These are phyloP conservation scores for Flaveria bidentis DNA, from an alignment of 129 eudicot genomes.

Conservation along the genomic window DNA sequence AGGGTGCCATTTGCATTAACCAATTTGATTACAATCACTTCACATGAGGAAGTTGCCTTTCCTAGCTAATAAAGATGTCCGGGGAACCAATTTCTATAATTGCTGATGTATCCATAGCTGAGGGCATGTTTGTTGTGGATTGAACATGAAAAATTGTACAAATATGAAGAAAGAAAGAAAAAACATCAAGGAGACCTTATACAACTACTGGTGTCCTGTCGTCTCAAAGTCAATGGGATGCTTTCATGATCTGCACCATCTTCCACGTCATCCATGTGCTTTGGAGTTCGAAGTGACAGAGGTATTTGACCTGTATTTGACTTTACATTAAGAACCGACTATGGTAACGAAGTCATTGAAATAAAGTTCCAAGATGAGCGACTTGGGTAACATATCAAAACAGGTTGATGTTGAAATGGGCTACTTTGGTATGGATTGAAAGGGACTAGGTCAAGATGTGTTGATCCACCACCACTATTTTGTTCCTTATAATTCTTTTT, in stretches of 20 bases:
- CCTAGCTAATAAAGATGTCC: constrained; percentile 21
- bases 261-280: constrained; percentile 65
- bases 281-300: constrained; percentile 44
- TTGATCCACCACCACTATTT: not conserved
- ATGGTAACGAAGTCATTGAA: not conserved
- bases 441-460: not conserved
- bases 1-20: constrained; percentile 7
- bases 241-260: constrained; percentile 74
- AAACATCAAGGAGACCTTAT: constrained; percentile 48
- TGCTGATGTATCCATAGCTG: constrained; percentile 26
- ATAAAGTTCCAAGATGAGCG: not conserved
- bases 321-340: constrained; percentile 20
- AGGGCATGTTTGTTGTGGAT: constrained; percentile 18
- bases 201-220: constrained; percentile 54
- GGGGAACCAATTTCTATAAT: constrained; percentile 21
- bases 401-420: not conserved
- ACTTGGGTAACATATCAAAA: not conserved
- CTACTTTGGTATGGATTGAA: not conserved
- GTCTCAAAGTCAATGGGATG: constrained; percentile 72
- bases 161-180: constrained; percentile 25
- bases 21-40: constrained; percentile 33
- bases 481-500: not conserved
- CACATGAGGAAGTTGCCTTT: constrained; percentile 30
- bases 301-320: constrained; percentile 48
- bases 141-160: constrained; percentile 22